Percentiles rank a stretch among this genome's conserved stretches.
Evolutionary conservation across 2,329 filamentous ascomycete species (phyloP).

Genomic region (Metarhizium robertsii): DNA sequence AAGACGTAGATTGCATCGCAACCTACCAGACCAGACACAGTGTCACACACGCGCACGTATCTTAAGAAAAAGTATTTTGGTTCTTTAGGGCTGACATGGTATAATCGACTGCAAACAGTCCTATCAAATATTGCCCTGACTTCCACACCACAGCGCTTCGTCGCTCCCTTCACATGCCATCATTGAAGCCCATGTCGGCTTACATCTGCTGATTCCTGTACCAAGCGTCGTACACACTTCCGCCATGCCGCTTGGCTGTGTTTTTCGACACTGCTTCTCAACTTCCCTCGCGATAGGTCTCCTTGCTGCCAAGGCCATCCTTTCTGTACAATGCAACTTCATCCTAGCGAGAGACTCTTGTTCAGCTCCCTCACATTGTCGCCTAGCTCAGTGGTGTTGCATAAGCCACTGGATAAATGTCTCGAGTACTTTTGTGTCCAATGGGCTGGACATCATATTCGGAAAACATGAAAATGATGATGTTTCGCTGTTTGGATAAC

Average conservation of each 20-base stretch:
- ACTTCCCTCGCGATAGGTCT: not conserved
- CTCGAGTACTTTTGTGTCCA: not conserved
- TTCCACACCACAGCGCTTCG: not conserved
- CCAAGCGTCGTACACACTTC: not conserved
- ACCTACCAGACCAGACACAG: too few relatives aligned
- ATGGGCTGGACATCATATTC: not conserved
- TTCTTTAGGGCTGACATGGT: constrained; percentile 1
- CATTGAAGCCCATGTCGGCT: not conserved
- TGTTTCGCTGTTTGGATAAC: not conserved
- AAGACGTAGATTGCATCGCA: too few relatives aligned
- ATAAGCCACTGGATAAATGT: not conserved
- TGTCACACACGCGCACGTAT: not conserved
- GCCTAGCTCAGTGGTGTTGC: not conserved
- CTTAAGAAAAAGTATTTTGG: not conserved
- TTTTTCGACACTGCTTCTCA: not conserved
- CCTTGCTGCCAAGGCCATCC: not conserved
- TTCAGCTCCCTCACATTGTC: not conserved
- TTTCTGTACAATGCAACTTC: not conserved
- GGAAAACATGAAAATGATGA: not conserved
- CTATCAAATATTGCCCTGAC: not conserved
- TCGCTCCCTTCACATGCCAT: not conserved
- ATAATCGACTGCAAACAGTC: not conserved
- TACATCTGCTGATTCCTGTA: not conserved
- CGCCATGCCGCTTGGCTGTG: not conserved
- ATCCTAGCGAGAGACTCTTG: not conserved